Conservation (phyloP, 805 yeast genomes). For the Ogataea corticis region DNA sequence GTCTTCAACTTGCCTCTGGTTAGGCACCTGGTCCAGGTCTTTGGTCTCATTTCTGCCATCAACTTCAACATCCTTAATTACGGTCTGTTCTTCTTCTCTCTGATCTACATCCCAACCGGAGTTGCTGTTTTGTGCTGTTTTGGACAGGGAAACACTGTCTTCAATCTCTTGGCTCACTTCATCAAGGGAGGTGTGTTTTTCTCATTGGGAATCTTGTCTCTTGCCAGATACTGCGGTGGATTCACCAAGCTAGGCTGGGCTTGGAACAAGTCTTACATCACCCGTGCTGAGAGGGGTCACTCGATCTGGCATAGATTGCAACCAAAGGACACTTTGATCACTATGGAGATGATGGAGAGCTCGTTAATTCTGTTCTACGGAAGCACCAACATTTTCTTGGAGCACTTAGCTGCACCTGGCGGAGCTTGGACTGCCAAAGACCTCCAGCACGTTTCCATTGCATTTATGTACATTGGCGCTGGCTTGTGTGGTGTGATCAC, state of each 20-base stretch:
- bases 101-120: conserved; percentile 55
- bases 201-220: conserved; percentile 69
- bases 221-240: conserved; percentile 86
- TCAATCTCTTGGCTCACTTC: conserved; percentile 89
- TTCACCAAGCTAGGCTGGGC: conserved; percentile 80
- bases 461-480: conserved; percentile 87
- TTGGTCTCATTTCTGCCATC: conserved; percentile 36
- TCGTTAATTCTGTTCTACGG: conserved; percentile 86
- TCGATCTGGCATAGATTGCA: conserved; percentile 41
- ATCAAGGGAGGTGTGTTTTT: conserved; percentile 94
- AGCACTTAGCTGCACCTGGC: conserved; percentile 76
- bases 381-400: conserved; percentile 83
- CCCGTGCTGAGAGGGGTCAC: conserved; percentile 22
- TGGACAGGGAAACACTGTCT: conserved; percentile 68
- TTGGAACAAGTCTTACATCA: conserved; percentile 62
- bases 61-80: conserved; percentile 57
- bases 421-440: conserved; percentile 90
- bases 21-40: conserved; percentile 15
- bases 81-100: conserved; percentile 61
- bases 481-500: conserved; percentile 88
- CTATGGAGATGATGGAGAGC: conserved; percentile 86
- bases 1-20: conserved; percentile 35
- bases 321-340: conserved; percentile 45
- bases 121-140: conserved; percentile 66
- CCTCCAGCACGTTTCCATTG: conserved; percentile 86